Percentiles rank a stretch among this genome's conserved stretches.
phyloP scores from a whole-genome alignment of 2,329 filamentous ascomycete genomes.

The Lizonia empirigonia region DNA sequence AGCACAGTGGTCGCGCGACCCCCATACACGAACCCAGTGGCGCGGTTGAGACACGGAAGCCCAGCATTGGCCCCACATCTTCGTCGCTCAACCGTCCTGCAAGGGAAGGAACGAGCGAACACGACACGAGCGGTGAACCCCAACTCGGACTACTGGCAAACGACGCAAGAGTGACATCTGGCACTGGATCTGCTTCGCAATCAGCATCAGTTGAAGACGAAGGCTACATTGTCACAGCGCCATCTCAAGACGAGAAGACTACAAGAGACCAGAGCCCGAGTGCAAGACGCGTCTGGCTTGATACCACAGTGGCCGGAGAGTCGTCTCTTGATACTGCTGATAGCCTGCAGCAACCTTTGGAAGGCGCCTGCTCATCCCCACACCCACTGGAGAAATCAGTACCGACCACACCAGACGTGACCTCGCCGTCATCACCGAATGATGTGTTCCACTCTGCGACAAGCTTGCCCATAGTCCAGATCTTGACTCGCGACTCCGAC shows the following conservation, averaged over 20 bases:
- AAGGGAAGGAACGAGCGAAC: conserved; percentile 29
- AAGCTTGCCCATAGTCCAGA: conserved; percentile 57
- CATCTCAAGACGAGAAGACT: conserved; percentile 32
- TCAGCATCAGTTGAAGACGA: conserved; percentile 47
- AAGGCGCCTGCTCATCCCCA: conserved; percentile 46
- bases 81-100: conserved; percentile 27
- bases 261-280: conserved; percentile 23
- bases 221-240: conserved; percentile 45
- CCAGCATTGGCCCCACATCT: conserved; percentile 39
- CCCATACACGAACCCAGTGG: conserved; percentile 35
- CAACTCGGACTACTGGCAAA: conserved; percentile 34
- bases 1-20: conserved; percentile 46
- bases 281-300: conserved; percentile 49
- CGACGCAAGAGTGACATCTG: conserved; percentile 23
- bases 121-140: conserved; percentile 33
- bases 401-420: conserved; percentile 38
- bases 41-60: conserved; percentile 37
- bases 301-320: conserved; percentile 47
- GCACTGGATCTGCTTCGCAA: conserved; percentile 27
- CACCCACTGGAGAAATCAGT: conserved; percentile 43
- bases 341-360: conserved; percentile 47
- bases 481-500: conserved; percentile 55
- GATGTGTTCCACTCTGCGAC: conserved; percentile 56
- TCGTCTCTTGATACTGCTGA: conserved; percentile 33
- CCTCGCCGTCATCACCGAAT: conserved; percentile 50